A percentile compares a stretch with the other conserved stretches of the same genome.
Conservation (phyloP, 75 land plant species). For the Isoetes taiwanensis region DNA sequence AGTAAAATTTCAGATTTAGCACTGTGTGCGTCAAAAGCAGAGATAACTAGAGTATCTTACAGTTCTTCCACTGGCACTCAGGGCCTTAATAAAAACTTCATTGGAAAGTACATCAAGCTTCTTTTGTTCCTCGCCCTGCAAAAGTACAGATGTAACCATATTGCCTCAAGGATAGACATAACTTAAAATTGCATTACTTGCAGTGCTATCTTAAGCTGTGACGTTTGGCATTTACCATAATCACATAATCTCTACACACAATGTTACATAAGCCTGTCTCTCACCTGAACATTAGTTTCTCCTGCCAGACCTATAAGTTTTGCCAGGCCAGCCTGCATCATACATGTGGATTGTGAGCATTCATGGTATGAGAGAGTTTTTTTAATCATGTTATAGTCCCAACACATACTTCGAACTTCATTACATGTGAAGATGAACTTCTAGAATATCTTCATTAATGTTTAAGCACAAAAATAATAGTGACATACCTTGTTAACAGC, state of each 20-base stretch:
- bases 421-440: too few relatives aligned
- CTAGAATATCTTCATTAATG: too few relatives aligned
- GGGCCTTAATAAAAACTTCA: conserved; percentile 90
- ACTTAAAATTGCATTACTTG: neutral
- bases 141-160: too few relatives aligned
- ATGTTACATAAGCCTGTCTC: neutral
- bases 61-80: conserved; percentile 74
- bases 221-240: neutral
- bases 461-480: neutral
- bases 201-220: neutral
- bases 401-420: neutral
- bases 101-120: conserved; percentile 93
- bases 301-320: conserved; percentile 97
- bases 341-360: neutral
- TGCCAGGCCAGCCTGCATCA: conserved; percentile 82
- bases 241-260: neutral
- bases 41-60: conserved; percentile 25
- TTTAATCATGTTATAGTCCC: neutral
- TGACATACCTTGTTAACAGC: conserved; percentile 77
- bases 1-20: too few relatives aligned
- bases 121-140: conserved; percentile 94
- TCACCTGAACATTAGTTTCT: conserved; percentile 85
- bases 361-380: neutral
- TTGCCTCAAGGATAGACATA: too few relatives aligned
- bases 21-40: neutral